A percentile compares a stretch with the other conserved stretches of the same genome.
Conservation (phyloP, 2,329 filamentous ascomycete genomes). For the Epichloe glyceriae region DNA sequence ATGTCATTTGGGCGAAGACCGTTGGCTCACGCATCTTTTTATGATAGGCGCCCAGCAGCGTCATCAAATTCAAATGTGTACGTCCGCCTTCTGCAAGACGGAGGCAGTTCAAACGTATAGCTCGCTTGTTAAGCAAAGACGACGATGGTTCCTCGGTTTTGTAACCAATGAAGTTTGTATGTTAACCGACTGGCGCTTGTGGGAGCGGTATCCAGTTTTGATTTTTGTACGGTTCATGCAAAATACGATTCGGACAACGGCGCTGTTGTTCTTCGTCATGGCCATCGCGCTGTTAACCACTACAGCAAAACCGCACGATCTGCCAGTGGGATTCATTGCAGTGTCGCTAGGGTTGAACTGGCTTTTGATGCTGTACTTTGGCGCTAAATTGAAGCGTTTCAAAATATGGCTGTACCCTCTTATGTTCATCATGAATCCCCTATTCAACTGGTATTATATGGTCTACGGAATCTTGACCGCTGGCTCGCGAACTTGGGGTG, state of each 20-base stretch:
- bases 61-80: constrained; percentile 96
- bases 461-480: constrained; percentile 93
- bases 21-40: constrained; percentile 95
- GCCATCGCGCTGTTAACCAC: constrained; percentile 76
- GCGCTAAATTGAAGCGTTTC: constrained; percentile 69
- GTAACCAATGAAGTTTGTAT: constrained; percentile 98
- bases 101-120: constrained; percentile 84
- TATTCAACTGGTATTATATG: constrained; percentile 98
- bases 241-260: constrained; percentile 90
- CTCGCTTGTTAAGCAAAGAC: constrained; percentile 83
- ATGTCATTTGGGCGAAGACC: constrained; percentile 86
- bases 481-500: constrained; percentile 89
- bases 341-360: constrained; percentile 90
- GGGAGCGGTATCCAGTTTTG: constrained; percentile 80
- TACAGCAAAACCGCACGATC: constrained; percentile 59
- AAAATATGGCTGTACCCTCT: constrained; percentile 92
- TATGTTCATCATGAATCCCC: constrained; percentile 91
- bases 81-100: constrained; percentile 94
- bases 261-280: constrained; percentile 89
- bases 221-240: constrained; percentile 84
- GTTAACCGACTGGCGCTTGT: constrained; percentile 86
- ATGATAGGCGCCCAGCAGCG: constrained; percentile 93
- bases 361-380: constrained; percentile 93
- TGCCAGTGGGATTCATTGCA: constrained; percentile 87
- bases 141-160: constrained; percentile 93